Base-by-base conservation (phyloP, 2,329 filamentous ascomycete genomes). In the Diplodia mutila region DNA sequence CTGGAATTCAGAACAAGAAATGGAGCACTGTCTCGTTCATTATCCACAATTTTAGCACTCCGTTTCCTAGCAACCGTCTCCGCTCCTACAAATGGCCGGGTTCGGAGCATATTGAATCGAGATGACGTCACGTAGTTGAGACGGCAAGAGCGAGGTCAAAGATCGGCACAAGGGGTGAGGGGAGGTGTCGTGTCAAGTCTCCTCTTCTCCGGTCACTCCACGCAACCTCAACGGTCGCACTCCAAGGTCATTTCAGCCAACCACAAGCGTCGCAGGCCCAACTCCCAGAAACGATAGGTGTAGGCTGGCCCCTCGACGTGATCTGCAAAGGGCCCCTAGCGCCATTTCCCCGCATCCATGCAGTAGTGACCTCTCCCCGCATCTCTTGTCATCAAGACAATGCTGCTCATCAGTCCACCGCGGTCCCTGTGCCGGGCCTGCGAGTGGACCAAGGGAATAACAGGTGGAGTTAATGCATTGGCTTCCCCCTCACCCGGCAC, bases 401-500 rank as follows among this genome's bases (percentile, higher is more conserved):
- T 48, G 42, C 55, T 34, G 25, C 42, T 49, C n/a, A 34, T 48
- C 25, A 48, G n/a, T 5, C 29, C 11, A 25, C 18, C 27, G 39
- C 59, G 18, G 42, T 42, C 48, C n/a, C n/a, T 34, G 42, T 25
- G 46, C 59, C 37, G 21, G 39, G 23, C 16, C 55, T n/a, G n/a
- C 21, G 14, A 48, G 9, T 61, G 57, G 39, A n/a, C 39, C 5
- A 61, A 51, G 2, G 29, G 59, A 27, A 12, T 16, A 49, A 51
- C 49, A 37, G 11, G 18, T 29, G 51, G 59, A 63, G 27, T 29
- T 63, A 51, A 51, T 63, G 59, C 46, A 51, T 21, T 21, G 14
- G 9, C 46, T 63, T 63, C 59, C 59, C 59, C 59, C 59, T 61
- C 59, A n/a, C 11, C 42, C 25, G 46, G 21, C 42, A 46, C 42